Conservation (phyloP, 352 stramenopile genomes). For the Pythium aquatile region DNA sequence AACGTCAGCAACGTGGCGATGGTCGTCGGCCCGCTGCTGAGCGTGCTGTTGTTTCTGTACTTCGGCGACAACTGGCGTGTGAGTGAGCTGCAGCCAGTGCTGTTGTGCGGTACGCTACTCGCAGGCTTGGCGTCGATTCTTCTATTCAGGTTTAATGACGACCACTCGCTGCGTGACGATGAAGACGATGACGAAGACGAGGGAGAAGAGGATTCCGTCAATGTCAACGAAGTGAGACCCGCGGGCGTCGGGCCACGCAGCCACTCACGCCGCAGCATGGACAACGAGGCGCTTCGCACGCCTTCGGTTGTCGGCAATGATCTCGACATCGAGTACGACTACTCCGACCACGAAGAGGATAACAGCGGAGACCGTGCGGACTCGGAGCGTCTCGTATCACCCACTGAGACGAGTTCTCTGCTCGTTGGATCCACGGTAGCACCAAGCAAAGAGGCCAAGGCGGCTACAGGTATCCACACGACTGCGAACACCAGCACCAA, state of each 20-base stretch:
- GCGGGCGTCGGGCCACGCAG: not conserved
- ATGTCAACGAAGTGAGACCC: not conserved
- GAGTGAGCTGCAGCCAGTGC: slow-evolving; percentile 51
- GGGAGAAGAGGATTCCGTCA: not conserved
- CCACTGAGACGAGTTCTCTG: slow-evolving; percentile 19
- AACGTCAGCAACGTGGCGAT: slow-evolving; percentile 73
- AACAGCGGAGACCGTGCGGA: not conserved
- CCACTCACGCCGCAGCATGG: slow-evolving; percentile 25
- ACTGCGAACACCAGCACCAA: not conserved
- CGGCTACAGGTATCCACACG: slow-evolving; percentile 4
- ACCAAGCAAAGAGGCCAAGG: slow-evolving; percentile 11
- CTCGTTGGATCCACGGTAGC: not conserved
- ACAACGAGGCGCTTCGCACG: slow-evolving; percentile 35
- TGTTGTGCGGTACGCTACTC: slow-evolving; percentile 54
- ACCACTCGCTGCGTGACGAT: slow-evolving; percentile 41
- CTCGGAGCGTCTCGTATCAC: not conserved
- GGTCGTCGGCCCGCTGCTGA: slow-evolving; percentile 53
- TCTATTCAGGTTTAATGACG: slow-evolving; percentile 67
- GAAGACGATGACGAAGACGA: slow-evolving; percentile 16
- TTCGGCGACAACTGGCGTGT: slow-evolving; percentile 66
- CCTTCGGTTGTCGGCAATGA: slow-evolving; percentile 55
- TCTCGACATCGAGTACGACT: slow-evolving; percentile 43
- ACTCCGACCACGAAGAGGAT: slow-evolving; percentile 28
- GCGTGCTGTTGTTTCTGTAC: slow-evolving; percentile 61
- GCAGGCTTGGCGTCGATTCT: slow-evolving; percentile 42